Conservation (phyloP, 345 rosid species). For the Firmiana major region DNA sequence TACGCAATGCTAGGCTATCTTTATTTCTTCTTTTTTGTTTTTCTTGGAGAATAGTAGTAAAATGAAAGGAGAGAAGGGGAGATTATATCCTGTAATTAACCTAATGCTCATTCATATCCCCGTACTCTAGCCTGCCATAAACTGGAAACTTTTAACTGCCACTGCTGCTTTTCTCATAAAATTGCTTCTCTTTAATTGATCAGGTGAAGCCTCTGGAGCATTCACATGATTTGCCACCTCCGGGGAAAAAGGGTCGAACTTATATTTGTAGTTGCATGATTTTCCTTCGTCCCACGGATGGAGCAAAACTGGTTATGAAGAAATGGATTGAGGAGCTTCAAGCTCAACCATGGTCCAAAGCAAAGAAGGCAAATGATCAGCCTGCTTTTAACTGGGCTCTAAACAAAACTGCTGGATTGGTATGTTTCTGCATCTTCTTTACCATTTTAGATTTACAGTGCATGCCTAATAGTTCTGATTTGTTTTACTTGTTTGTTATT, state of each 20-base stretch:
- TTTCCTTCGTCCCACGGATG: conserved; percentile 70
- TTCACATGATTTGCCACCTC: conserved; percentile 85
- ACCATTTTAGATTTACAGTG: neutral
- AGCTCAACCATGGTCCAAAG: conserved; percentile 78
- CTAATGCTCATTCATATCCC: neutral
- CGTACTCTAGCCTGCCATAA: neutral
- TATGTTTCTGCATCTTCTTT: conserved; percentile 22
- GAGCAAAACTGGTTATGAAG: conserved; percentile 89
- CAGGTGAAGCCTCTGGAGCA: conserved; percentile 90
- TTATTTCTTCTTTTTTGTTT: neutral
- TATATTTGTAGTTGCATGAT: conserved; percentile 97
- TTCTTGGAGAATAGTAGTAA: neutral
- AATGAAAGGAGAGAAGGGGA: neutral
- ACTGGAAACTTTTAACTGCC: neutral
- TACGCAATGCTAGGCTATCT: neutral
- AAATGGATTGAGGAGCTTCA: conserved; percentile 89
- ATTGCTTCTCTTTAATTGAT: conserved; percentile 16
- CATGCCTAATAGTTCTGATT: neutral
- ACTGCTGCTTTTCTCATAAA: neutral
- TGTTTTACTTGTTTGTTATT: neutral
- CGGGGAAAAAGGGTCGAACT: conserved; percentile 85
- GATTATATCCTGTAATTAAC: neutral
- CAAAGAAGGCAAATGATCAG: conserved; percentile 88
- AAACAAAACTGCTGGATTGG: conserved; percentile 77
- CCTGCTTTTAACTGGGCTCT: conserved; percentile 86